A percentile compares a stretch with the other conserved stretches of the same genome.
Evolutionary conservation across 2,329 filamentous ascomycete genomes (phyloP).

Genomic region (Daldinia sp.): DNA sequence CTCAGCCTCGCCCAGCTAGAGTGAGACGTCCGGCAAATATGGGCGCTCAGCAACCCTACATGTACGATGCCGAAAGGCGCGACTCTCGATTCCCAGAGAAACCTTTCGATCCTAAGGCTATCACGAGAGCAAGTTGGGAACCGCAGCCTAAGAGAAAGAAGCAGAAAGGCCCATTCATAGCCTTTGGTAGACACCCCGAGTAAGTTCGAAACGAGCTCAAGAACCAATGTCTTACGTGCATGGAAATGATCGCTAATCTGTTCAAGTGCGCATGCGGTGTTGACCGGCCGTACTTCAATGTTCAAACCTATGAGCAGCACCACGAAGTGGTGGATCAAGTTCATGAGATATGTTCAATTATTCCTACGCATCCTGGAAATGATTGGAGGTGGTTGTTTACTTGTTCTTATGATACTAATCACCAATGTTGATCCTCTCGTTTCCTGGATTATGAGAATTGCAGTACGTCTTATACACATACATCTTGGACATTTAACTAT

Average conservation of each 20-base stretch:
- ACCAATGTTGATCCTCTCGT: conserved; percentile 72
- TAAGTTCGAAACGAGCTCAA: conserved; percentile 57
- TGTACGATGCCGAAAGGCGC: conserved; percentile 48
- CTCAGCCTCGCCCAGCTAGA: conserved; percentile 38
- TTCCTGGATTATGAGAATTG: conserved; percentile 81
- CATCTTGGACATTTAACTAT: background rate
- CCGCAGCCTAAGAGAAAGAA: conserved; percentile 73
- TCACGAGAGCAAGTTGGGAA: conserved; percentile 82
- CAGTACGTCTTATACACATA: conserved; percentile 65
- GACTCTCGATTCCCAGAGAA: conserved; percentile 48
- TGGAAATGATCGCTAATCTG: conserved; percentile 20
- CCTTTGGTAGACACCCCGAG: conserved; percentile 91
- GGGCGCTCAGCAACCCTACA: conserved; percentile 49
- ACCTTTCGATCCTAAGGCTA: conserved; percentile 79
- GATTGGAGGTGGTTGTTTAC: conserved; percentile 75
- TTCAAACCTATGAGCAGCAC: conserved; percentile 75
- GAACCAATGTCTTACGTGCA: background rate
- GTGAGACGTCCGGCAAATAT: conserved; percentile 42
- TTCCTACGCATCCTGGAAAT: conserved; percentile 74
- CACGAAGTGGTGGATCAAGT: conserved; percentile 78
- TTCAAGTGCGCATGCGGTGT: conserved; percentile 69
- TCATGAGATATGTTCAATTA: conserved; percentile 76
- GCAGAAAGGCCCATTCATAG: conserved; percentile 79
- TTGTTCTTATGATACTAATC: conserved; percentile 83
- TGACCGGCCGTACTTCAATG: conserved; percentile 70